Evolutionary conservation across 768 basidiomycete species (phyloP).

Genomic region (Dacryopinax spathularia): DNA sequence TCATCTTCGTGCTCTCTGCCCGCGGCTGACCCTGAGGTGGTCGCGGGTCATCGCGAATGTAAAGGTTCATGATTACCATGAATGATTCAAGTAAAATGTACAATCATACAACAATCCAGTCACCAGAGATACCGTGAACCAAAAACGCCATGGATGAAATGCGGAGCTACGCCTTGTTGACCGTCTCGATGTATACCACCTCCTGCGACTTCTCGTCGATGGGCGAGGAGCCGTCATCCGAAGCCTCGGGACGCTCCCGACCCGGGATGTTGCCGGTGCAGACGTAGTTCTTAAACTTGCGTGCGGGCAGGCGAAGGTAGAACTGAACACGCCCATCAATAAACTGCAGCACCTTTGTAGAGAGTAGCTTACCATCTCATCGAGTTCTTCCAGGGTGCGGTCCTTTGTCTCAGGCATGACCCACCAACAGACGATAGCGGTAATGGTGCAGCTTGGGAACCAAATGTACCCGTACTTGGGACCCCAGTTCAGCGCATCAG

Average conservation of each 20-base stretch:
- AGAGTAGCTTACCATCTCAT: neutral
- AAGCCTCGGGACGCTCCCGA: neutral
- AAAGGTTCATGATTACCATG: no score
- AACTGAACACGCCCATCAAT: neutral
- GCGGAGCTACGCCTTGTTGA: neutral
- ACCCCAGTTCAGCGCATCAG: no score
- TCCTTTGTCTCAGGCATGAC: neutral
- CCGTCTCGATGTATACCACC: neutral
- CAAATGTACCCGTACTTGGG: neutral
- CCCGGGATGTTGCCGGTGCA: neutral
- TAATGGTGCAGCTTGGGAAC: neutral
- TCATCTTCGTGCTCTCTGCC: neutral
- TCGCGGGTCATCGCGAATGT: no score
- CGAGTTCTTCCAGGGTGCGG: neutral
- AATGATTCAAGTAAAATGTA: no score
- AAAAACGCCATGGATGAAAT: no score
- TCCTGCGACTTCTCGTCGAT: neutral
- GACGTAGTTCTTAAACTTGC: neutral
- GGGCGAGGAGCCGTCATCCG: neutral
- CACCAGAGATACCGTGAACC: no score
- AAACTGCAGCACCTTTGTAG: neutral
- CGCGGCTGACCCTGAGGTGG: no score
- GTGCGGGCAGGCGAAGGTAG: neutral
- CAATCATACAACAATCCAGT: no score
- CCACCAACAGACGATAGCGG: neutral